A percentile compares a stretch with the other conserved stretches of the same genome.
Conservation (phyloP, 345 rosid species). For the Pistacia integerrima region DNA sequence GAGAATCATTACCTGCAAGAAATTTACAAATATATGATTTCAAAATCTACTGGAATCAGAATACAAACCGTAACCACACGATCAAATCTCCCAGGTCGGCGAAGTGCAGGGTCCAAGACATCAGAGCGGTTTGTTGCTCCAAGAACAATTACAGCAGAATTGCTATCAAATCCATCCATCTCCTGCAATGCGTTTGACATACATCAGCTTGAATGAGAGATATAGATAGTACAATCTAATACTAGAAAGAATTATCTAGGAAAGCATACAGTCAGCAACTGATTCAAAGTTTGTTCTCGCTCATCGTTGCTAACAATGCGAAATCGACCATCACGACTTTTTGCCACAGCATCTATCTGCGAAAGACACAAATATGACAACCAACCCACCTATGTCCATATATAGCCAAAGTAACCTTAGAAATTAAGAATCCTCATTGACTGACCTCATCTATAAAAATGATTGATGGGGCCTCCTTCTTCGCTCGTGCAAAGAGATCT, state of each 20-base stretch:
- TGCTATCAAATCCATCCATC: slow-evolving; percentile 99
- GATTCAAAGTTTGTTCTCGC: slow-evolving; percentile 98
- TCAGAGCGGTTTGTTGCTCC: slow-evolving; percentile 98
- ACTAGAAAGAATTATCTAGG: slow-evolving; percentile 14
- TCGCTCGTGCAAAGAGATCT: slow-evolving; percentile 93
- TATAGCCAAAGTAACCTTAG: not conserved
- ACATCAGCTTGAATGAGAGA: slow-evolving; percentile 8
- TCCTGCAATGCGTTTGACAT: slow-evolving; percentile 53
- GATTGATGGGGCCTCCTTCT: slow-evolving; percentile 97
- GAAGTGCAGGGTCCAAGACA: slow-evolving; percentile 93
- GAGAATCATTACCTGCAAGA: slow-evolving; percentile 11
- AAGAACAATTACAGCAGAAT: slow-evolving; percentile 91
- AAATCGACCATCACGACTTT: slow-evolving; percentile 93
- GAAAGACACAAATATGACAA: slow-evolving; percentile 6
- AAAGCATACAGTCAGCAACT: slow-evolving; percentile 79
- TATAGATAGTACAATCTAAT: not conserved
- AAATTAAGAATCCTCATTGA: slow-evolving; percentile 1
- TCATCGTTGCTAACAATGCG: slow-evolving; percentile 88
- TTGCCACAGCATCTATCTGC: slow-evolving; percentile 99
- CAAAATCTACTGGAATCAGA: slow-evolving; percentile 21
- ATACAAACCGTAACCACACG: slow-evolving; percentile 84
- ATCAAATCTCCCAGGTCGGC: slow-evolving; percentile 98
- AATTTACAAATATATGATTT: slow-evolving; percentile 13
- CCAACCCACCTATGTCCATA: slow-evolving; percentile 15
- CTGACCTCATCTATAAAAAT: slow-evolving; percentile 93